phyloP scores from a whole-genome alignment of 495 filamentous ascomycete species.

The Xylaria telfairii region DNA sequence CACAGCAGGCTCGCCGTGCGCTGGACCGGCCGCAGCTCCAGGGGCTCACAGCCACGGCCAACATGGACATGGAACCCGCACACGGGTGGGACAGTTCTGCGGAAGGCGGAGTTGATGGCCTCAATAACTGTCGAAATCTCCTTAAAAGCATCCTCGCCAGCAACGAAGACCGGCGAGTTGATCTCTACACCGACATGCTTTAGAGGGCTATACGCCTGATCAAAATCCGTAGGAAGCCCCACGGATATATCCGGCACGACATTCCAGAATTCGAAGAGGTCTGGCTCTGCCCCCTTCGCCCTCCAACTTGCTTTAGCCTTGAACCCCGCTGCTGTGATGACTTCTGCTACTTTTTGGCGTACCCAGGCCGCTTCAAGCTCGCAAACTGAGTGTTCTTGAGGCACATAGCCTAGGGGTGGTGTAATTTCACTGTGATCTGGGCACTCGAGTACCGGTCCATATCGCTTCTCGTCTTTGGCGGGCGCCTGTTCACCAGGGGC shows the following conservation, averaged over 20 bases:
- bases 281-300: background rate
- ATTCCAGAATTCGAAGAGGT: background rate
- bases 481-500: background rate
- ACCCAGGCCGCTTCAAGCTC: background rate
- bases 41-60: background rate
- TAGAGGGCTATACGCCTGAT: background rate
- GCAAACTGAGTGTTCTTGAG: background rate
- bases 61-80: slow-evolving; percentile 21
- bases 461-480: background rate
- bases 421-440: background rate
- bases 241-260: background rate
- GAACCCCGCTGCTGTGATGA: background rate
- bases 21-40: background rate
- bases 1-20: slow-evolving; percentile 11
- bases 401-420: background rate
- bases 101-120: slow-evolving; percentile 13
- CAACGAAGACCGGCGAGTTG: slow-evolving; percentile 1
- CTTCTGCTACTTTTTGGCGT: background rate
- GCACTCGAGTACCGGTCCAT: slow-evolving; percentile 1
- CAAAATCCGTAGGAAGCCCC: background rate
- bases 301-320: background rate
- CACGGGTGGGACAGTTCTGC: background rate
- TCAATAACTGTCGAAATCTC: slow-evolving; percentile 5
- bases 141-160: background rate
- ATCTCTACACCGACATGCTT: slow-evolving; percentile 15